Conservation (phyloP, 176 grass and related monocot genomes). For the Eragrostis curvula region DNA sequence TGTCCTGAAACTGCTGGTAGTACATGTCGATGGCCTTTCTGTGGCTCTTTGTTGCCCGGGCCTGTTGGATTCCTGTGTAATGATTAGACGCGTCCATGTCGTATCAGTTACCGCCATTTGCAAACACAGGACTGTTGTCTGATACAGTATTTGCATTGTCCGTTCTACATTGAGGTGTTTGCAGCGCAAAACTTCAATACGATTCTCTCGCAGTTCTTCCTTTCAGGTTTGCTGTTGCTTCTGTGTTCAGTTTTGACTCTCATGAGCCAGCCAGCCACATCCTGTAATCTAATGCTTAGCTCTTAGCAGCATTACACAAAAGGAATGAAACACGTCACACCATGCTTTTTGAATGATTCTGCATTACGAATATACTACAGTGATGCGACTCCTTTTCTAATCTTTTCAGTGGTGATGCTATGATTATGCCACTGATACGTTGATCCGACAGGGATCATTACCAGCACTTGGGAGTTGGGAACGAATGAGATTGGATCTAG, state of each 20-base stretch:
- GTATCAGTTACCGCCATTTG: not conserved
- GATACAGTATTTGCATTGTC: not conserved
- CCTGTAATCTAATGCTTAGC: too few species aligned
- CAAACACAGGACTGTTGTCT: not conserved
- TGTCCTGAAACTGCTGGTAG: not conserved
- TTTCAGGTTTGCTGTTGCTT: constrained; percentile 19
- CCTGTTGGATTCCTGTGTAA: not conserved
- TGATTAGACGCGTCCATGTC: not conserved
- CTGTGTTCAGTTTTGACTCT: not conserved
- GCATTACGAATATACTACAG: not conserved
- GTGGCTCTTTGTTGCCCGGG: not conserved
- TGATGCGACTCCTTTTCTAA: not conserved
- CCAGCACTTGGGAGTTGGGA: not conserved
- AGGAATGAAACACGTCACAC: too few species aligned
- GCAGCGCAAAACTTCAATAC: too few species aligned
- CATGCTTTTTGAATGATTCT: not conserved
- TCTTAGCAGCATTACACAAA: too few species aligned
- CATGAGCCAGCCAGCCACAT: too few species aligned
- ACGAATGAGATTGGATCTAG: not conserved
- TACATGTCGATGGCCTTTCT: not conserved
- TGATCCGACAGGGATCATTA: not conserved
- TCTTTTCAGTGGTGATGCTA: not conserved
- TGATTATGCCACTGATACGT: not conserved
- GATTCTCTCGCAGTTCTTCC: not conserved
- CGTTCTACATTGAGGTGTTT: not conserved